Percentiles rank a stretch among this genome's conserved stretches.
phyloP scores from a whole-genome alignment of 1,284 basidiomycete species.

The Singerocomus inundabilis region DNA sequence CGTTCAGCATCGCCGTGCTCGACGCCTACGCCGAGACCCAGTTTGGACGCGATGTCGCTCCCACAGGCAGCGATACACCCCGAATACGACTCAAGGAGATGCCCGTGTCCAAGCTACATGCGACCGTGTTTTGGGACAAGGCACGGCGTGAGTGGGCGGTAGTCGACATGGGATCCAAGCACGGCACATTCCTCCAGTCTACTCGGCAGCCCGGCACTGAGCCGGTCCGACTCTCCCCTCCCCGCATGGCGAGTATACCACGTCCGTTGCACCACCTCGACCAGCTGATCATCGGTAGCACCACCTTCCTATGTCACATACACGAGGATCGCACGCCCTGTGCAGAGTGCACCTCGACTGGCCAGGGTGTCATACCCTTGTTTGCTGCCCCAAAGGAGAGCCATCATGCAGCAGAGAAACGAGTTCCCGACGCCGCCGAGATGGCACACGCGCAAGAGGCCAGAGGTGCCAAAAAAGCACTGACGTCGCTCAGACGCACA shows the following conservation, averaged over 20 bases:
- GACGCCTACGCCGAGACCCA: constrained; percentile 65
- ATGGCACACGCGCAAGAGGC: constrained; percentile 21
- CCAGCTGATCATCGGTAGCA: constrained; percentile 61
- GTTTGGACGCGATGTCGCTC: constrained; percentile 63
- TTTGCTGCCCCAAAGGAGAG: constrained; percentile 42
- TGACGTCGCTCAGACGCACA: constrained; percentile 58
- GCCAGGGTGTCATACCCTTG: constrained; percentile 56
- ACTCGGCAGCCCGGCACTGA: constrained; percentile 17
- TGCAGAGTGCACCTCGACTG: constrained; percentile 50
- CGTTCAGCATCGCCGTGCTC: constrained; percentile 53
- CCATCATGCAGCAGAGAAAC: constrained; percentile 34
- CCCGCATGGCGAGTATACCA: constrained; percentile 67
- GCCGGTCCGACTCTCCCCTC: constrained; percentile 54
- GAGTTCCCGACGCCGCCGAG: constrained; percentile 30
- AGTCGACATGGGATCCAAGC: constrained; percentile 81
- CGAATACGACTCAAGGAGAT: constrained; percentile 76
- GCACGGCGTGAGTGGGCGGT: constrained; percentile 58
- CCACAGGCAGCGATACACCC: constrained; percentile 49
- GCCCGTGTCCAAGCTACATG: constrained; percentile 76
- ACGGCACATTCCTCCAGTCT: constrained; percentile 64
- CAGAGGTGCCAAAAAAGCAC: constrained; percentile 56
- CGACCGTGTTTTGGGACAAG: constrained; percentile 69
- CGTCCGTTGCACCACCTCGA: constrained; percentile 61
- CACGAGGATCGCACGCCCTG: constrained; percentile 63
- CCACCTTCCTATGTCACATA: constrained; percentile 66